Base-by-base conservation (phyloP, 208 protist species). In the Spironucleus salmonicida region DNA sequence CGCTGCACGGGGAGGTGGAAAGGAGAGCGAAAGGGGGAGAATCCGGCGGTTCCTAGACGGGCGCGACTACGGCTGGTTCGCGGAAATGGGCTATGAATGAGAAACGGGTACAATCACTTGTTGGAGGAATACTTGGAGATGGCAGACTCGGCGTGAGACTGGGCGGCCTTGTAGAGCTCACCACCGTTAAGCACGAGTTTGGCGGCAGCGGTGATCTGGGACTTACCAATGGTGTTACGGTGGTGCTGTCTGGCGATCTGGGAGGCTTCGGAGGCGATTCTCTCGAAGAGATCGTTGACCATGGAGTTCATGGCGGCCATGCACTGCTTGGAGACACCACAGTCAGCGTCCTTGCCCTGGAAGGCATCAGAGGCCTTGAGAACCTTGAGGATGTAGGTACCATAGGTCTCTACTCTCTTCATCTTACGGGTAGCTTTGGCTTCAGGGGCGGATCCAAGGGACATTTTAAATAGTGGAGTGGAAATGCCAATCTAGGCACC, bases 221-320 rank as follows among this genome's bases (percentile, higher is more conserved):
- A 66, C 4, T 78, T 77, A 1, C 64, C 61, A 0, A 85, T 58
- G 15, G 80, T 84, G 57, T 58, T 61, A 42, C 79, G 78, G 75
- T 81, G 79, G 81, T 81, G 82, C 68, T 80, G 67, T 40, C 75
- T 66, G 29, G 78, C 80, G n/a, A 85, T 80, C 49, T 78, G 53
- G 68, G 74, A 79, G 34, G 81, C 77, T 68, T 84, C 82, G 30
- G 49, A 71, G 30, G 80, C 67, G 76, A 85, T 85, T 41, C 81
- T 68, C 62, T 84, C 81, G 80, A 85, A 84, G 81, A 85, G 74
- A 75, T 85, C 82, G 61, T 78, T 75, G 62, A 85, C 77, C 78
- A 85, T 79, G 13, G 80, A 84, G 75, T 84, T 82, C 78, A 85
- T 84, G 74, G 84, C 76, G 27, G 29, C 39, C 82, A 85, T 85